These are phyloP conservation scores for Penicillium longicatenatum DNA, from an alignment of 495 filamentous ascomycete genomes.

Conservation along the genomic window DNA sequence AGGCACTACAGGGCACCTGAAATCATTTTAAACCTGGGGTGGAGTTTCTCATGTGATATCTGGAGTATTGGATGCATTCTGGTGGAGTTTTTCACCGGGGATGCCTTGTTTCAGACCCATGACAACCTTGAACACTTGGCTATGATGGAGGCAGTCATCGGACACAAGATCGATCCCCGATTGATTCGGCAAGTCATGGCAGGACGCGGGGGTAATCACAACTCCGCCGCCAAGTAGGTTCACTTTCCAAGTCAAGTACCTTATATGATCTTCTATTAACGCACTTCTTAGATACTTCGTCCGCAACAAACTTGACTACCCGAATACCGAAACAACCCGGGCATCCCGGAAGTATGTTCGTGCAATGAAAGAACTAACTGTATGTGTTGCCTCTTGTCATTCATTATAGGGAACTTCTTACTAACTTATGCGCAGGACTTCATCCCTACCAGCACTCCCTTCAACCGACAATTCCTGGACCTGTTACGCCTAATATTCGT, in stretches of 20 bases:
- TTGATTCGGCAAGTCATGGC: conserved; percentile 75
- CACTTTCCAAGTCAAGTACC: background rate
- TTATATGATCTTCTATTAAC: conserved; percentile 8
- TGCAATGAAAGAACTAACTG: conserved; percentile 86
- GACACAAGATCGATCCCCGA: conserved; percentile 67
- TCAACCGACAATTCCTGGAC: conserved; percentile 85
- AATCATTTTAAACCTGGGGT: conserved; percentile 94
- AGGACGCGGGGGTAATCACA: conserved; percentile 64
- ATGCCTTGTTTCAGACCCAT: conserved; percentile 96
- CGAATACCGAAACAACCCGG: conserved; percentile 80
- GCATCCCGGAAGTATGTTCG: conserved; percentile 90
- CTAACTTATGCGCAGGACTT: conserved; percentile 68
- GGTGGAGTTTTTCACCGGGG: conserved; percentile 98
- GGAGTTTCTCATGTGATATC: conserved; percentile 97
- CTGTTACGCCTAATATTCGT: conserved; percentile 89
- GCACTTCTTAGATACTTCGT: conserved; percentile 72
- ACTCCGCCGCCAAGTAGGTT: conserved; percentile 81
- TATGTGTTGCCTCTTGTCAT: conserved; percentile 47
- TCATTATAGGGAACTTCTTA: background rate
- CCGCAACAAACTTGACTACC: conserved; percentile 82
- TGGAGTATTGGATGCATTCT: conserved; percentile 99
- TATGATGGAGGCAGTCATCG: conserved; percentile 98
- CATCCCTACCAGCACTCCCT: conserved; percentile 75
- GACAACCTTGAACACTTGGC: conserved; percentile 97
- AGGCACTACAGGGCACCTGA: conserved; percentile 95